Conservation (phyloP, 306 rosid genomes). For the Datisca glomerata region DNA sequence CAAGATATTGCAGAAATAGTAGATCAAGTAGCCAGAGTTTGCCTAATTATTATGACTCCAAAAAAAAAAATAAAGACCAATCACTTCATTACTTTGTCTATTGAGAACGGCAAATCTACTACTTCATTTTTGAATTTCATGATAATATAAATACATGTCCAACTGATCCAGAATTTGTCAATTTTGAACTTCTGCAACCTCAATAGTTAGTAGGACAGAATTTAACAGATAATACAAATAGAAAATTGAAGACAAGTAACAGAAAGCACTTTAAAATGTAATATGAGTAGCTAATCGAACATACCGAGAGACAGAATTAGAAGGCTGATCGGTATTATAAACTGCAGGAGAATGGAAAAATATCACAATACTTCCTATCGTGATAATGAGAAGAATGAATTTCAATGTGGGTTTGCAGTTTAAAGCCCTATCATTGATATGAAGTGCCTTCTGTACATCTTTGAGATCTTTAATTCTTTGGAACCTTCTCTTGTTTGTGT, state of each 20-base stretch:
- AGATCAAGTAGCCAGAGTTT: not conserved
- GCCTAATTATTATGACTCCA: not conserved
- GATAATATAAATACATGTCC: not conserved
- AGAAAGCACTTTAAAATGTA: conserved; percentile 4
- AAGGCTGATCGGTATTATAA: conserved; percentile 49
- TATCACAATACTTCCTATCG: conserved; percentile 52
- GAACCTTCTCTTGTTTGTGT: conserved; percentile 46
- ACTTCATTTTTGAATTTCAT: no score
- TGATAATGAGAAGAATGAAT: conserved; percentile 40
- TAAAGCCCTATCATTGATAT: conserved; percentile 24
- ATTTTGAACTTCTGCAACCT: not conserved
- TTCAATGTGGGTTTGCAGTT: conserved; percentile 65
- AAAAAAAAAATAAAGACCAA: not conserved
- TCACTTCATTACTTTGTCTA: no score
- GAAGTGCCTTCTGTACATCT: conserved; percentile 45
- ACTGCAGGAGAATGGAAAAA: conserved; percentile 56
- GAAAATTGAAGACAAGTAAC: not conserved
- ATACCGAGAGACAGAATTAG: conserved; percentile 45
- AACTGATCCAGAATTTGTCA: no score
- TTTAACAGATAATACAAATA: not conserved
- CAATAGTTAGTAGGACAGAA: conserved; percentile 7
- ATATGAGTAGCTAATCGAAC: conserved; percentile 11
- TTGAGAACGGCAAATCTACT: no score
- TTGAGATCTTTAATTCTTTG: conserved; percentile 53
- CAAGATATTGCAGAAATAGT: not conserved